These are phyloP conservation scores for Singerocomus inundabilis DNA, from an alignment of 1,284 basidiomycete species.

Conservation along the genomic window DNA sequence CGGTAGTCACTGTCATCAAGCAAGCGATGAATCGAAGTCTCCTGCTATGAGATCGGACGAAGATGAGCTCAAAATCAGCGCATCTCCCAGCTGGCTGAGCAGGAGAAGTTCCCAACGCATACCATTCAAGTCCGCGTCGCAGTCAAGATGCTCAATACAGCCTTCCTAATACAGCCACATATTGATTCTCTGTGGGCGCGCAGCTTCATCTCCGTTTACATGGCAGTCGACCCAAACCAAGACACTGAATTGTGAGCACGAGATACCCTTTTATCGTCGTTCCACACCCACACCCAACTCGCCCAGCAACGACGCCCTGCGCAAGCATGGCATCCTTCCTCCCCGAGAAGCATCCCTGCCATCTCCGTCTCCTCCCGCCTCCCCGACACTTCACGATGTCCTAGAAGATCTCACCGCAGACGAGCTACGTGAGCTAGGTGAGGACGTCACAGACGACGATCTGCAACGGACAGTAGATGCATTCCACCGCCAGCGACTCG, in stretches of 20 bases:
- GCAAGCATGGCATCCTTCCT: slow-evolving; percentile 88
- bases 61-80: slow-evolving; percentile 21
- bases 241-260: slow-evolving; percentile 87
- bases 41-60: slow-evolving; percentile 14
- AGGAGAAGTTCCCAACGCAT: slow-evolving; percentile 10
- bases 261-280: not conserved
- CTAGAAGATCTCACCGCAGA: slow-evolving; percentile 65
- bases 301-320: slow-evolving; percentile 85
- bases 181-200: slow-evolving; percentile 18
- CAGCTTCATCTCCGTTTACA: slow-evolving; percentile 26
- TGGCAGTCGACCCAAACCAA: slow-evolving; percentile 78
- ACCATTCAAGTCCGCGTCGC: slow-evolving; percentile 30
- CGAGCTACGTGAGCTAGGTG: slow-evolving; percentile 68
- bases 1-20: slow-evolving; percentile 28
- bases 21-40: slow-evolving; percentile 14
- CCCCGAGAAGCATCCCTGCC: slow-evolving; percentile 66
- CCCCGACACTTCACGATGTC: slow-evolving; percentile 61
- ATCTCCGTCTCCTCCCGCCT: slow-evolving; percentile 71
- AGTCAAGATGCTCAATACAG: slow-evolving; percentile 25
- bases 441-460: slow-evolving; percentile 73
- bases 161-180: slow-evolving; percentile 28
- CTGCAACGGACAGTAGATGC: slow-evolving; percentile 74
- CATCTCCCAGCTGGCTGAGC: slow-evolving; percentile 19
- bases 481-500: slow-evolving; percentile 66
- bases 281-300: slow-evolving; percentile 3